Percentiles rank a stretch among this genome's conserved stretches.
phyloP scores from a whole-genome alignment of 805 yeast genomes.

The Yamadazyma kitorensis region DNA sequence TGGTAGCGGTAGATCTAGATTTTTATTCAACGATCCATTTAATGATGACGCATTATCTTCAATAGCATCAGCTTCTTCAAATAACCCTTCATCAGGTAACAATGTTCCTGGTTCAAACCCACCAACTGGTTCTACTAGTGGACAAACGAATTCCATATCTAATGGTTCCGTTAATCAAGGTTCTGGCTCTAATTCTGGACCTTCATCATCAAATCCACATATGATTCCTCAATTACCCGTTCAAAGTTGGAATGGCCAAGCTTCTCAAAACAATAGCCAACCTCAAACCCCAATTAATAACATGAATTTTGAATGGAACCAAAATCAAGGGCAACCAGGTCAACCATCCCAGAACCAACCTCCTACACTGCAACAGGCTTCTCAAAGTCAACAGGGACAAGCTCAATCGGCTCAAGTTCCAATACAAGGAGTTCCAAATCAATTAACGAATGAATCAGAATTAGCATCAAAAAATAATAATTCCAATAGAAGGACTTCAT shows the following conservation, averaged over 20 bases:
- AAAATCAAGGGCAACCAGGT: slow-evolving; percentile 3
- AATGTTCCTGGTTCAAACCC: background rate
- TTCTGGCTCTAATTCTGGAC: background rate
- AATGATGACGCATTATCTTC: slow-evolving; percentile 10
- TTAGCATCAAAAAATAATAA: slow-evolving; percentile 13
- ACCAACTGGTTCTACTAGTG: background rate
- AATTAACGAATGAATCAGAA: background rate
- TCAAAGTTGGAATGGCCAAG: no score
- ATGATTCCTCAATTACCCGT: no score
- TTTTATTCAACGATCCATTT: slow-evolving; percentile 65
- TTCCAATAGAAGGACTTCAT: slow-evolving; percentile 52
- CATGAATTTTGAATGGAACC: slow-evolving; percentile 15
- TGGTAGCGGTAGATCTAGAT: no score
- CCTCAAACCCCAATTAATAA: slow-evolving; percentile 15
- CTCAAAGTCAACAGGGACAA: slow-evolving; percentile 6
- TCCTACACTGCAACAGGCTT: slow-evolving; percentile 1
- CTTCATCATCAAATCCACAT: background rate
- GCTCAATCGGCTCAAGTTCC: slow-evolving; percentile 7
- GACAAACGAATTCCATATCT: background rate
- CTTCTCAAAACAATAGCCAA: slow-evolving; percentile 10
- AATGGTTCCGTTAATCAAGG: background rate
- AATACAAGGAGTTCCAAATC: background rate
- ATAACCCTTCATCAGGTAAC: slow-evolving; percentile 1
- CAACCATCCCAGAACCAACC: slow-evolving; percentile 12
- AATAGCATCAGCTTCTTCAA: background rate